These are phyloP conservation scores for Cladosporium sp. DNA, from an alignment of 2,329 filamentous ascomycete genomes.

Conservation along the genomic window DNA sequence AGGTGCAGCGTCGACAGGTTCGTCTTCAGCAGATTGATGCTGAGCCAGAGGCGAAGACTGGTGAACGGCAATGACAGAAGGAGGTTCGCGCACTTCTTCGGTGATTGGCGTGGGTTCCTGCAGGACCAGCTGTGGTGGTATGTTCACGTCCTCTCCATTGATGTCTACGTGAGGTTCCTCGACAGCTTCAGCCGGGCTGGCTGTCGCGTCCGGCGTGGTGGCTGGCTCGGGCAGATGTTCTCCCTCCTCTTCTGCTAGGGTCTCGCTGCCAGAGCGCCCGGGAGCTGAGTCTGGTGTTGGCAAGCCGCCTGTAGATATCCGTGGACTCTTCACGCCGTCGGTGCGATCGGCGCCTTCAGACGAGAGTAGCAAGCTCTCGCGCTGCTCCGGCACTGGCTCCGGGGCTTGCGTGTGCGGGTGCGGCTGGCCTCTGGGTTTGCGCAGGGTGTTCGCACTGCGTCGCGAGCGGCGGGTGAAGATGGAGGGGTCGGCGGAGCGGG, in stretches of 20 bases:
- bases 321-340: neutral
- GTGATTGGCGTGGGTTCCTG: slow-evolving; percentile 27
- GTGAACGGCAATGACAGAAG: neutral
- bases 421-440: slow-evolving; percentile 1
- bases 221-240: neutral
- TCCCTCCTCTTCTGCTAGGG: slow-evolving; percentile 9
- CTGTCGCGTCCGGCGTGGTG: neutral
- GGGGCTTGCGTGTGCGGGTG: slow-evolving; percentile 16
- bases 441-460: neutral
- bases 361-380: slow-evolving; percentile 14
- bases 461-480: neutral
- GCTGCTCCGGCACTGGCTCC: slow-evolving; percentile 18
- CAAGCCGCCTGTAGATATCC: neutral
- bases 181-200: neutral
- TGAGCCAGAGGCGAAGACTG: neutral
- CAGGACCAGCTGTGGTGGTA: slow-evolving; percentile 21
- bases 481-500: slow-evolving; percentile 6
- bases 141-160: slow-evolving; percentile 8
- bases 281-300: neutral
- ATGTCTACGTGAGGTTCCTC: neutral
- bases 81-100: neutral
- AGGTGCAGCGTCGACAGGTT: neutral
- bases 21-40: neutral
- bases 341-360: neutral
- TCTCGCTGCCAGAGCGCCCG: slow-evolving; percentile 13